Conservation (phyloP, 139 green algal species). For the Haematococcus lacustris region DNA sequence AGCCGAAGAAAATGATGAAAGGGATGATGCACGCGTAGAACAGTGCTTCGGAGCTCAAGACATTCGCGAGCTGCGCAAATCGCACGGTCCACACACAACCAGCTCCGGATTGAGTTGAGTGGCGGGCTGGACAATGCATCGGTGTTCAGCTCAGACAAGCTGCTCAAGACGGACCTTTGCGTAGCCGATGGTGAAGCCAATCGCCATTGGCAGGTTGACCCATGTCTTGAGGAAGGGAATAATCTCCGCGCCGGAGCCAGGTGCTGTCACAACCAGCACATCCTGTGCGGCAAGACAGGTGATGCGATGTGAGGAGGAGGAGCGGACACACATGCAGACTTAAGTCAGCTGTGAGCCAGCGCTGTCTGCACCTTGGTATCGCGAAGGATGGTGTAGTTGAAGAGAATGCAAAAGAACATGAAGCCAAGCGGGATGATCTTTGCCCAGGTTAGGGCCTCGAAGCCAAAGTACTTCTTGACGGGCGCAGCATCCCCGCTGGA, state of each 20-base stretch:
- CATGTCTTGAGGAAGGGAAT: constrained; percentile 99
- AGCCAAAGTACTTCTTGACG: constrained; percentile 54
- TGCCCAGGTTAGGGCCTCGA: constrained; percentile 56
- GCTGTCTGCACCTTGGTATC: constrained; percentile 93
- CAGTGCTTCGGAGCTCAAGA: constrained; percentile 76
- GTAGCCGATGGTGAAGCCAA: constrained; percentile 92
- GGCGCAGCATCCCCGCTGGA: not conserved
- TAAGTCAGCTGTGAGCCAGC: too few species aligned
- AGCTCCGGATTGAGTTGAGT: too few species aligned
- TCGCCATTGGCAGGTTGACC: constrained; percentile 92
- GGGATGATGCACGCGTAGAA: constrained; percentile 98
- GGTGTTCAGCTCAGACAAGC: too few species aligned
- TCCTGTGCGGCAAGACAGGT: too few species aligned
- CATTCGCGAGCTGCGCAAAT: constrained; percentile 90
- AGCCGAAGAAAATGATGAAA: constrained; percentile 96
- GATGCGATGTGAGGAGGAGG: too few species aligned
- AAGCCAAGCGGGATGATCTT: constrained; percentile 91
- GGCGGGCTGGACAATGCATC: too few species aligned
- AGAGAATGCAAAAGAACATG: constrained; percentile 99
- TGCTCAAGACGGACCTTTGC: constrained; percentile 63
- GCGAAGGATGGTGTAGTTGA: constrained; percentile 99
- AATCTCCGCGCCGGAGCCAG: constrained; percentile 90
- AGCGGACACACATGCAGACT: too few species aligned
- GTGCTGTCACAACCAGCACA: constrained; percentile 95
- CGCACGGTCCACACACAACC: too few species aligned